Evolutionary conservation across 1,284 basidiomycete species (phyloP), one percentile per base, ranked within the genome.

Genomic region (Cutaneotrichosporon sp.): DNA sequence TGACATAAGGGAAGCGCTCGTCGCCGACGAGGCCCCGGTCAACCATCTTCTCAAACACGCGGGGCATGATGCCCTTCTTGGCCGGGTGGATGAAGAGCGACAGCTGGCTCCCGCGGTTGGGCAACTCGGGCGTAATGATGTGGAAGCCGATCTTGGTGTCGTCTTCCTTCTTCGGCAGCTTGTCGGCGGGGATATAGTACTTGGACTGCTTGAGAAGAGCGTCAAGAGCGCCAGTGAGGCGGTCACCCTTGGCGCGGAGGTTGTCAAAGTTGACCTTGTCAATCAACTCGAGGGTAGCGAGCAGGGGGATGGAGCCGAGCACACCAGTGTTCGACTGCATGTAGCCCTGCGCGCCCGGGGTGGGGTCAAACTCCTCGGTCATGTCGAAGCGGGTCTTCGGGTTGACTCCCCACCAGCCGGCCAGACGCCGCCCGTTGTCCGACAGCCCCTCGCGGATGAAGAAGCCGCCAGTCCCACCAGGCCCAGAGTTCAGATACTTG

Each of bases 381-480:
- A 98, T 98, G 64, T 87, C 83, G 83, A 99, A 99, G 47, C 97
- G 89, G 46, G 92, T 95, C 63, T 83, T 77, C 26, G 88, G 85
- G 74, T 94, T 87, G 78, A 98, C 93, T 55, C 97, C 96, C 92
- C 94, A 99, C 96, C 96, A 99, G 40, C 97, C 96, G 26, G 93
- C 89, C 64, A 89, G 88, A 74, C 95, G 92, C 72, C 76, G 68
- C 11, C 74, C 76, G 18, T 71, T 70, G 65, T 80, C 74, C 40
- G 76, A 71, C n/a, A 81, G 67, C 2, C 79, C 78, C 5, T 70
- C 60, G 30, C 75, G 73, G 55, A 81, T 70, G 56, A 73, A 81
- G 62, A 72, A 74, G 13, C 95, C 97, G n/a, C 88, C 97, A 62
- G 98, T 96, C 14, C 90, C 92, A 16, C 96, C 95, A 5, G 96